Conservation (phyloP, 129 eudicot species). For the Glebionis coronaria region DNA sequence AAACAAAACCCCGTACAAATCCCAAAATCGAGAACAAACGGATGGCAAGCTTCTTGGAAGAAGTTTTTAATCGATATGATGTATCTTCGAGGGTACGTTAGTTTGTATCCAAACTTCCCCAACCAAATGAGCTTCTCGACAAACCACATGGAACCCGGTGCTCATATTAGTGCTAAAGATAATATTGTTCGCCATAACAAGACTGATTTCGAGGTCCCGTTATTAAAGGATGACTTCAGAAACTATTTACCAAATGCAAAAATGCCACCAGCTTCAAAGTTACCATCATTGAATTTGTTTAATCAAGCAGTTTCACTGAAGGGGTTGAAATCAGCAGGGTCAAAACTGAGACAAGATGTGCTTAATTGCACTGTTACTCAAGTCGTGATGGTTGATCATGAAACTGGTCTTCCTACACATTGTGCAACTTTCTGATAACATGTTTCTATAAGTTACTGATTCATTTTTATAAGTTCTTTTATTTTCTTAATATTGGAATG, state of each 20-base stretch:
- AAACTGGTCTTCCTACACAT: conserved; percentile 73
- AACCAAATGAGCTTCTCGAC: conserved; percentile 92
- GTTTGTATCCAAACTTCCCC: conserved; percentile 86
- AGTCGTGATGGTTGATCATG: conserved; percentile 65
- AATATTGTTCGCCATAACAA: conserved; percentile 77
- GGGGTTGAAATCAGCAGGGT: conserved; percentile 94
- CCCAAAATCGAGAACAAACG: conserved; percentile 88
- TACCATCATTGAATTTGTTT: conserved; percentile 81
- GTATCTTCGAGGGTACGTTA: conserved; percentile 92
- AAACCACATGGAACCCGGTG: conserved; percentile 98
- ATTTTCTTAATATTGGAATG: conserved; percentile 22
- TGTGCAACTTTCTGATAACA: conserved; percentile 55
- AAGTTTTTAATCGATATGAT: conserved; percentile 93
- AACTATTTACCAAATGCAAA: conserved; percentile 70
- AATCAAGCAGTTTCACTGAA: conserved; percentile 79
- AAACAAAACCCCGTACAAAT: conserved; percentile 91
- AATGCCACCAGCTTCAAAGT: conserved; percentile 81
- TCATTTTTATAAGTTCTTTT: conserved; percentile 22
- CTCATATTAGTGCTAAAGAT: conserved; percentile 86
- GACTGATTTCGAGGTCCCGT: conserved; percentile 91
- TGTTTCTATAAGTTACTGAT: conserved; percentile 7
- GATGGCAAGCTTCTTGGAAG: conserved; percentile 99
- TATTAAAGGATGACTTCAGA: conserved; percentile 72
- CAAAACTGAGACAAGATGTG: conserved; percentile 87
- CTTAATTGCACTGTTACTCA: conserved; percentile 58